These are phyloP conservation scores for Ceratocystis papillata DNA, from an alignment of 2,329 filamentous ascomycete species.

Conservation along the genomic window DNA sequence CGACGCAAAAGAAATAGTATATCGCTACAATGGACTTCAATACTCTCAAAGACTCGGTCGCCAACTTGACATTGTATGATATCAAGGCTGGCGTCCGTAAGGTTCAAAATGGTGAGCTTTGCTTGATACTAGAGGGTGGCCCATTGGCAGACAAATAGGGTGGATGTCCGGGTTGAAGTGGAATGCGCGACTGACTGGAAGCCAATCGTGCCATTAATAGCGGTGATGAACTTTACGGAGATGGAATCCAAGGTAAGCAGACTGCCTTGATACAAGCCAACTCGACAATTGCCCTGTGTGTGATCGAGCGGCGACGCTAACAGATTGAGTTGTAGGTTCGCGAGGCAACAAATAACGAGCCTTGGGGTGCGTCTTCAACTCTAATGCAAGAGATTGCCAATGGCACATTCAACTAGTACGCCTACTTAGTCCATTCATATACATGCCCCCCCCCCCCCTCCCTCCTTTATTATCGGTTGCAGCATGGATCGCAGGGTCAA, in stretches of 20 bases:
- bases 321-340: constrained; percentile 52
- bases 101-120: constrained; percentile 77
- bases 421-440: neutral
- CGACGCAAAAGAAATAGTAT: neutral
- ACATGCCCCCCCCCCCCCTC: neutral
- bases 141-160: neutral
- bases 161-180: neutral
- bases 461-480: neutral
- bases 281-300: neutral
- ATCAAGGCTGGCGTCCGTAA: constrained; percentile 90
- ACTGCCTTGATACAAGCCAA: neutral
- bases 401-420: constrained; percentile 95
- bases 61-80: constrained; percentile 88
- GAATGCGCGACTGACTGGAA: constrained; percentile 28
- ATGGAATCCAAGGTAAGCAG: constrained; percentile 60
- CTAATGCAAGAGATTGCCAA: constrained; percentile 97
- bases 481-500: neutral
- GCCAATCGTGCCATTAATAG: constrained; percentile 36
- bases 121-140: neutral
- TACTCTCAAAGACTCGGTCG: constrained; percentile 73
- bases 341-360: constrained; percentile 98
- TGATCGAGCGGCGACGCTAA: neutral
- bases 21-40: constrained; percentile 64
- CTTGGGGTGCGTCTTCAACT: constrained; percentile 78
- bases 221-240: constrained; percentile 96